Base-by-base conservation (phyloP, 2,329 filamentous ascomycete species). In the Penicillium brasilianum region DNA sequence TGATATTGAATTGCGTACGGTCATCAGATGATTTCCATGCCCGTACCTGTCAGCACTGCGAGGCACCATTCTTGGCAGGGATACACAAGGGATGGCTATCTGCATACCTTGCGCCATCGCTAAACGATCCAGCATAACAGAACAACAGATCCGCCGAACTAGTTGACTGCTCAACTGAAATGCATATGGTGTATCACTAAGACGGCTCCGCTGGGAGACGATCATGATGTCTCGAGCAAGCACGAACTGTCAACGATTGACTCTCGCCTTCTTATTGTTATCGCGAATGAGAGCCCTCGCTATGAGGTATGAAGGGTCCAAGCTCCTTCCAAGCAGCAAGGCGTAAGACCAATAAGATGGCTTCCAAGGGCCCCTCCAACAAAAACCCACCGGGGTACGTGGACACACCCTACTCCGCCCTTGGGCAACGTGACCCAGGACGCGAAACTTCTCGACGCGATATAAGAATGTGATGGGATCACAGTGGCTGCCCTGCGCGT, bases 51-150 rank as follows among this genome's bases (percentile, higher is more conserved):
- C 30, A 14, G 10, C 8, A 34, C 20, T 9, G 52, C 22, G 37
- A 34, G 22, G 52, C 16, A 55, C 28, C 1, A 20, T 20, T 20
- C 52, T 55, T 36, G 30, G 28, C 53, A 55, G 53, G 53, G 53
- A 55, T 55, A 30, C 28, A 46, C 53, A 55, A 55, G 53, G 53
- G 53, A 55, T 55, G 28, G 53, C 53, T 44, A 22, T 5, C 53
- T 32, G 41, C 53, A 55, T 55, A 37, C 53, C 39, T 46, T 46
- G 30, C 39, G 32, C 13, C 14, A n/a, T 36, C n/a, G 30, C 41
- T 46, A 4, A n/a, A 18, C 11, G 28, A 48, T 34, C 34, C 32
- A 25, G 20, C 50, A 52, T 25, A 22, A 11, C 50, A 52, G 22
- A 22, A 11, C 6, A 52, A 16, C 3, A 37, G 25, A 30, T 8